Conservation (phyloP, 192 early-diverging fungal species). For the Paraglomus brasilianum region DNA sequence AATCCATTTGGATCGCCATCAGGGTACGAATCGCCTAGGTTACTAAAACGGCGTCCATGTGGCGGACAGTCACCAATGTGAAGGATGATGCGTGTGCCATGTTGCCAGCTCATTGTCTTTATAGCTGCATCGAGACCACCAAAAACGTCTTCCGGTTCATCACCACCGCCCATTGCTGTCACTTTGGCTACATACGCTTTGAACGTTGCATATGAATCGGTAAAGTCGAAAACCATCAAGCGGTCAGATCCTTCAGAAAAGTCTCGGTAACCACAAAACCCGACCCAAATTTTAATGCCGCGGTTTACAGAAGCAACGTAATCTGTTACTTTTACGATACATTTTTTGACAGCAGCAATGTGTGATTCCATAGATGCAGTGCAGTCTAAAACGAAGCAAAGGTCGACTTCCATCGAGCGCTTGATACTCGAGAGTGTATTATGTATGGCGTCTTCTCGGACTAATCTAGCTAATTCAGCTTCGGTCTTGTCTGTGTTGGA, state of each 20-base stretch:
- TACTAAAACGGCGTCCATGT: conserved; percentile 6
- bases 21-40: not conserved
- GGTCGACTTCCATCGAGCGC: conserved; percentile 1
- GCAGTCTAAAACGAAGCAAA: conserved; percentile 21
- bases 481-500: too few species aligned
- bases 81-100: conserved; percentile 8
- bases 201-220: not conserved
- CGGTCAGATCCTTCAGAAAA: not conserved
- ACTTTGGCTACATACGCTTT: not conserved
- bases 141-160: conserved; percentile 28
- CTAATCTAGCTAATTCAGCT: too few species aligned
- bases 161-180: conserved; percentile 12
- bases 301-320: conserved; percentile 7
- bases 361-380: conserved; percentile 25
- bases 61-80: conserved; percentile 25
- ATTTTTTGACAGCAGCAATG: conserved; percentile 16
- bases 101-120: not conserved
- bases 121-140: conserved; percentile 26
- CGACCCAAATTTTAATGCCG: conserved; percentile 19
- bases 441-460: not conserved
- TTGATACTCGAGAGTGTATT: not conserved
- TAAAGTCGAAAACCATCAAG: conserved; percentile 8
- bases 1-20: conserved; percentile 19
- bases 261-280: conserved; percentile 29
- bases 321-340: conserved; percentile 6